Evolutionary conservation across 1,139 yeast species (phyloP).

Genomic region (Pichia sp.): DNA sequence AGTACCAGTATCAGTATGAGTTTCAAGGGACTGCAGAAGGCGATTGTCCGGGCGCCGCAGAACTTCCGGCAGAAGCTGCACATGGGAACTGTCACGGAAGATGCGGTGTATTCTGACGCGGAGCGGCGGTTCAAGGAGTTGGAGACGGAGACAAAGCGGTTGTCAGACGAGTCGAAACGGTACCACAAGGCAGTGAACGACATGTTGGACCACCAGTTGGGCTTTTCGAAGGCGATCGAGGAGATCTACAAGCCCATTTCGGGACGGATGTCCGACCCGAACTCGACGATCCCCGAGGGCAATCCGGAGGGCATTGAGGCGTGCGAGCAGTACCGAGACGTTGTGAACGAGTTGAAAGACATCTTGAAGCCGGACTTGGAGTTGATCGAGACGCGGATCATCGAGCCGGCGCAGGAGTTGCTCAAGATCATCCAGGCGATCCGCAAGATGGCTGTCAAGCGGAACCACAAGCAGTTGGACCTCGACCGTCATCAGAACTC

Average conservation of each 20-base stretch:
- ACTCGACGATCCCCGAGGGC: constrained; percentile 79
- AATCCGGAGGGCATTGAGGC: constrained; percentile 96
- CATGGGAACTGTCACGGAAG: constrained; percentile 82
- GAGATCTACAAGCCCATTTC: constrained; percentile 95
- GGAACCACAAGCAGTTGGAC: constrained; percentile 94
- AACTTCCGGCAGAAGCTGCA: constrained; percentile 71
- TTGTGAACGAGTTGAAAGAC: constrained; percentile 80
- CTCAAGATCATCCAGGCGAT: constrained; percentile 75
- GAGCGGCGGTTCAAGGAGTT: constrained; percentile 92
- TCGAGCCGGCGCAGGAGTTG: constrained; percentile 88
- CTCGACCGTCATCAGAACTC: constrained; percentile 78
- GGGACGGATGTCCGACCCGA: constrained; percentile 88
- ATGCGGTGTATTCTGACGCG: constrained; percentile 89
- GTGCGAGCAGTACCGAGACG: constrained; percentile 83
- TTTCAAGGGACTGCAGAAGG: constrained; percentile 89
- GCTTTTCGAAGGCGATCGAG: constrained; percentile 88
- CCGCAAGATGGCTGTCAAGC: constrained; percentile 89
- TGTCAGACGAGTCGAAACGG: constrained; percentile 85
- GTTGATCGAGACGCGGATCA: constrained; percentile 83
- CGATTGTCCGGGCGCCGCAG: constrained; percentile 82
- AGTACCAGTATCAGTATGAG: constrained; percentile 69
- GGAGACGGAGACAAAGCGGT: constrained; percentile 82
- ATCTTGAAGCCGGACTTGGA: constrained; percentile 90
- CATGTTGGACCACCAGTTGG: constrained; percentile 89
- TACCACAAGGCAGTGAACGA: constrained; percentile 90